phyloP scores from a whole-genome alignment of 495 filamentous ascomycete species.

The Usnea hakonensis region DNA sequence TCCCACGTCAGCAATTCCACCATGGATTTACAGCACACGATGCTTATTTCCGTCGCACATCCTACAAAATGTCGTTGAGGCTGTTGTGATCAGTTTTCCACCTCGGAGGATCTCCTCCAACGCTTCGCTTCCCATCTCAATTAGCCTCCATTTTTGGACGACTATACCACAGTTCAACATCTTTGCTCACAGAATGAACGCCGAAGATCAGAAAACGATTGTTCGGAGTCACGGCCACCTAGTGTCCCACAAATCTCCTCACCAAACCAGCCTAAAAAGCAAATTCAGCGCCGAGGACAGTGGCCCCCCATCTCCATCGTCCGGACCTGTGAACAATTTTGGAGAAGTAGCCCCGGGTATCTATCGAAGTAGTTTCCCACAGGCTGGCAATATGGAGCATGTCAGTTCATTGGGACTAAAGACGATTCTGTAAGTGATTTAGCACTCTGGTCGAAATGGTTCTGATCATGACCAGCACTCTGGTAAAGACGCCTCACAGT shows the following conservation, averaged over 20 bases:
- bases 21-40: conserved; percentile 8
- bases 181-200: conserved; percentile 9
- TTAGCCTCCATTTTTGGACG: not conserved
- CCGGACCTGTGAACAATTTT: conserved; percentile 56
- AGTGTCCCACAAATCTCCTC: conserved; percentile 8
- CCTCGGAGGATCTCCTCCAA: not conserved
- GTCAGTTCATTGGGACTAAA: conserved; percentile 57
- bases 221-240: conserved; percentile 16
- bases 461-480: conserved; percentile 45
- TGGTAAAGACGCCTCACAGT: conserved; percentile 60
- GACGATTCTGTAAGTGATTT: conserved; percentile 58
- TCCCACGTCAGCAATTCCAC: not conserved
- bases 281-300: conserved; percentile 20
- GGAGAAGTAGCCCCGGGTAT: conserved; percentile 56
- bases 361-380: conserved; percentile 71
- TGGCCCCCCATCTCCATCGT: conserved; percentile 19
- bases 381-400: conserved; percentile 53
- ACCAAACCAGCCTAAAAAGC: conserved; percentile 5
- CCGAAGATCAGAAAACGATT: conserved; percentile 14
- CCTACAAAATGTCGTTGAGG: conserved; percentile 7
- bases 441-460: not conserved
- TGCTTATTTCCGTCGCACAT: conserved; percentile 1
- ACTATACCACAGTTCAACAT: not conserved
- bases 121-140: not conserved
- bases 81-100: not conserved